Evolutionary conservation across 352 stramenopile species (phyloP).

Genomic region (Hyphochytrium catenoides): DNA sequence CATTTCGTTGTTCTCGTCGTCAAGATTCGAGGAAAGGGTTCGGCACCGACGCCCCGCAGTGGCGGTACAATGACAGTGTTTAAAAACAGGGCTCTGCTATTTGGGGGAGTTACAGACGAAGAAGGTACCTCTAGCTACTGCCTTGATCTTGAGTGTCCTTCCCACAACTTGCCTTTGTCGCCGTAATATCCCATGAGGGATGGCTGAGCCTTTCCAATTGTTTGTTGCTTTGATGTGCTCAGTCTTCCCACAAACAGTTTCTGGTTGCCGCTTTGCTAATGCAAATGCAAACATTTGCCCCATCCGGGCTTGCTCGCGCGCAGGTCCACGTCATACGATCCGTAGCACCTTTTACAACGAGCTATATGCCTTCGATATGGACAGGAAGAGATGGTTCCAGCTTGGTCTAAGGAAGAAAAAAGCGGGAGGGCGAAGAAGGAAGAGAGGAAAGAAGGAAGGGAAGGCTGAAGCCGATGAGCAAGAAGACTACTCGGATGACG

Average conservation of each 20-base stretch:
- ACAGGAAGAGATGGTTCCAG: constrained; percentile 82
- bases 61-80: constrained; percentile 58
- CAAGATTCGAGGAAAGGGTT: constrained; percentile 51
- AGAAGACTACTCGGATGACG: constrained; percentile 15
- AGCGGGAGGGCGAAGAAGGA: constrained; percentile 16
- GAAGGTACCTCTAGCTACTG: too few species aligned
- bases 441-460: constrained; percentile 34
- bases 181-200: too few species aligned
- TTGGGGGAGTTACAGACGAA: constrained; percentile 81
- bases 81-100: constrained; percentile 88
- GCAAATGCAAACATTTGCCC: too few species aligned
- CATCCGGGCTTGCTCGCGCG: too few species aligned
- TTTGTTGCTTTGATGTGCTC: too few species aligned
- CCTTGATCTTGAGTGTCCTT: too few species aligned
- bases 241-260: too few species aligned
- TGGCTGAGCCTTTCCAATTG: too few species aligned
- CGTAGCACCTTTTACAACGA: constrained; percentile 89
- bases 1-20: not conserved
- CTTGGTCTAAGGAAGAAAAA: constrained; percentile 65
- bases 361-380: constrained; percentile 89
- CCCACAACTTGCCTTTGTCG: too few species aligned
- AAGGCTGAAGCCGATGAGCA: constrained; percentile 12
- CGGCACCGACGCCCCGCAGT: constrained; percentile 43
- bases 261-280: too few species aligned
- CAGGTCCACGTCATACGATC: constrained; percentile 41